These are phyloP conservation scores for Rhodosorus marinus DNA, from an alignment of 23 red algal species.

Conservation along the genomic window DNA sequence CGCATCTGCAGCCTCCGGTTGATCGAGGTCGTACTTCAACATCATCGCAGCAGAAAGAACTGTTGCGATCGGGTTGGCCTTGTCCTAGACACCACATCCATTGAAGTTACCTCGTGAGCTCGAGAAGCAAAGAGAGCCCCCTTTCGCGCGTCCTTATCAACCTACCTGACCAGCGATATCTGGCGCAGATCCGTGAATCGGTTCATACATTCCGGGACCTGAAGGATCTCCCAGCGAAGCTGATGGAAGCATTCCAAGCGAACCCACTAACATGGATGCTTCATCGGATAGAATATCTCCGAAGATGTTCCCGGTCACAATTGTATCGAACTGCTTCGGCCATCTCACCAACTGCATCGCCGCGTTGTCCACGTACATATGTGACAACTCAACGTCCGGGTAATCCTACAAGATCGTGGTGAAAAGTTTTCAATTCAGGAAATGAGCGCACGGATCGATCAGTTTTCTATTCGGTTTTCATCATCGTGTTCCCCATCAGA, in stretches of 20 bases:
- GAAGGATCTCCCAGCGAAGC: conserved; percentile 61
- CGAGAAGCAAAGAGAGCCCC: neutral
- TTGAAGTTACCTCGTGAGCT: neutral
- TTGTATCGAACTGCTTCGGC: conserved; percentile 86
- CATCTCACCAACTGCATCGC: conserved; percentile 89
- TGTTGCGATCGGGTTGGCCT: conserved; percentile 77
- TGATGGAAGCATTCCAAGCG: conserved; percentile 85
- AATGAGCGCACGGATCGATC: too few species aligned
- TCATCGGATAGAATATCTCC: conserved; percentile 94
- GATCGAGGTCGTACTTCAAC: conserved; percentile 63
- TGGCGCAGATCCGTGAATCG: conserved; percentile 88
- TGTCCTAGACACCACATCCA: conserved; percentile 23
- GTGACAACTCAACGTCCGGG: conserved; percentile 55
- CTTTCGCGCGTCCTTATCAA: too few species aligned
- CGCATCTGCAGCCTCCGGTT: conserved; percentile 43
- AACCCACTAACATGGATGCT: conserved; percentile 71
- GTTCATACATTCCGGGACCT: conserved; percentile 77
- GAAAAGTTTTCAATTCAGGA: too few species aligned
- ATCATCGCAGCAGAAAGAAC: conserved; percentile 88
- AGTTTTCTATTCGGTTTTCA: too few species aligned
- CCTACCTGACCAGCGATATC: conserved; percentile 98
- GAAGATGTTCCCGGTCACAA: conserved; percentile 93
- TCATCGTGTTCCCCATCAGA: too few species aligned
- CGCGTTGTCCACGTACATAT: conserved; percentile 97
- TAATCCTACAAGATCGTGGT: too few species aligned